phyloP scores from a whole-genome alignment of 2,329 filamentous ascomycete species.

The Leptographium flavum region DNA sequence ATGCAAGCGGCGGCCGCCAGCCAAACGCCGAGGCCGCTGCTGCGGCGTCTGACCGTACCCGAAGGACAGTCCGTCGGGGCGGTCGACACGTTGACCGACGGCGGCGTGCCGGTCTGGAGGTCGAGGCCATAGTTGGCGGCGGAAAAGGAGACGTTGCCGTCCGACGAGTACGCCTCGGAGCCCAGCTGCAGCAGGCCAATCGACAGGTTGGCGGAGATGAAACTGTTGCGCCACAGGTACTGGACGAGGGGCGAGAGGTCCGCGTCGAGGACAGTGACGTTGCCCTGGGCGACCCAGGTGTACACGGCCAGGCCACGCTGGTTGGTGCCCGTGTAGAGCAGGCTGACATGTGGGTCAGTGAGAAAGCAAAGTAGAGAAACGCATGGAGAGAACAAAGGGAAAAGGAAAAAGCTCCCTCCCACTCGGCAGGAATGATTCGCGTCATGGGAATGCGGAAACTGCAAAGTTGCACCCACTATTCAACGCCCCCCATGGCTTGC shows the following conservation, averaged over 20 bases:
- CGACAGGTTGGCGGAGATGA: neutral
- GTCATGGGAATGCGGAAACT: neutral
- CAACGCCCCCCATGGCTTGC: neutral
- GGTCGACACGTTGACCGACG: neutral
- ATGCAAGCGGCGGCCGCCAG: neutral
- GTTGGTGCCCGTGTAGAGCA: conserved; percentile 1
- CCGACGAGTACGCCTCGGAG: neutral
- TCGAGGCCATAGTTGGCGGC: neutral
- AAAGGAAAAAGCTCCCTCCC: no score
- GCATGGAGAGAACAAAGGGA: neutral
- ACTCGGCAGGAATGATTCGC: no score
- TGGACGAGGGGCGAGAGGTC: conserved; percentile 4
- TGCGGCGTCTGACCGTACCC: no score
- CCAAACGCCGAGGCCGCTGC: neutral
- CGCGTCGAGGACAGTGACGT: neutral
- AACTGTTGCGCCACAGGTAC: conserved; percentile 2
- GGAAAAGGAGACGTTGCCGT: conserved; percentile 1
- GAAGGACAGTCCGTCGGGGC: neutral
- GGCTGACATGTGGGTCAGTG: neutral
- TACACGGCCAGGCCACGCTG: neutral
- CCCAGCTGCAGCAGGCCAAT: conserved; percentile 1
- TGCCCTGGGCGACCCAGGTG: neutral
- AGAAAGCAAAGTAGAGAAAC: neutral
- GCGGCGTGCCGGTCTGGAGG: neutral
- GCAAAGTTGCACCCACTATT: neutral